These are phyloP conservation scores for Cryptococcus depauperatus DNA, from an alignment of 1,284 basidiomycete genomes.

Conservation along the genomic window DNA sequence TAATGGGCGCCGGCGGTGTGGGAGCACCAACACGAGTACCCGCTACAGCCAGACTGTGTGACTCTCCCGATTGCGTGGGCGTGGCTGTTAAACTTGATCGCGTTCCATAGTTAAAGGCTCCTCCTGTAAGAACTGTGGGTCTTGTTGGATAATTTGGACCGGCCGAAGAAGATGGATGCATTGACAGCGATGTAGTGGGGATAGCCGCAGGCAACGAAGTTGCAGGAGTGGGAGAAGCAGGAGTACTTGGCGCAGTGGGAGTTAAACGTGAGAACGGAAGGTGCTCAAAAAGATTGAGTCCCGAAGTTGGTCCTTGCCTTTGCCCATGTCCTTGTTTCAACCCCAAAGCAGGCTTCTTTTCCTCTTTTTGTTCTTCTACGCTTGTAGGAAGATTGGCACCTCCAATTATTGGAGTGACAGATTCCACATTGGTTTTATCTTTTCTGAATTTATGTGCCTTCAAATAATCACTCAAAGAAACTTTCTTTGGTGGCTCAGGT, in stretches of 20 bases:
- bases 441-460: slow-evolving; percentile 34
- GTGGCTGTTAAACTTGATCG: no score
- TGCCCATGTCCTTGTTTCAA: slow-evolving; percentile 1
- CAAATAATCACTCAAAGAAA: slow-evolving; percentile 36
- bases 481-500: slow-evolving; percentile 33
- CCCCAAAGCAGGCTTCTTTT: slow-evolving; percentile 1
- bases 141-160: slow-evolving; percentile 14
- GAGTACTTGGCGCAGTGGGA: background rate
- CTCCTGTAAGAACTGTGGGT: background rate
- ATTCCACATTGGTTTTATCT: slow-evolving; percentile 7
- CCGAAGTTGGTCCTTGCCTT: slow-evolving; percentile 6
- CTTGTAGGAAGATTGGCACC: background rate
- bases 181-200: slow-evolving; percentile 3
- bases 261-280: slow-evolving; percentile 20
- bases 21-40: no score
- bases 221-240: no score
- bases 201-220: background rate
- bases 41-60: no score
- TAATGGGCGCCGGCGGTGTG: no score
- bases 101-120: background rate
- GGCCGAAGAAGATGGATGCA: slow-evolving; percentile 6
- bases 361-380: slow-evolving; percentile 6
- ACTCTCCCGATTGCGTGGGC: no score
- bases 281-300: slow-evolving; percentile 28
- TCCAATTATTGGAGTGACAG: slow-evolving; percentile 1